Evolutionary conservation across 495 filamentous ascomycete species (phyloP).

Genomic region (Aspergillus hancockii): DNA sequence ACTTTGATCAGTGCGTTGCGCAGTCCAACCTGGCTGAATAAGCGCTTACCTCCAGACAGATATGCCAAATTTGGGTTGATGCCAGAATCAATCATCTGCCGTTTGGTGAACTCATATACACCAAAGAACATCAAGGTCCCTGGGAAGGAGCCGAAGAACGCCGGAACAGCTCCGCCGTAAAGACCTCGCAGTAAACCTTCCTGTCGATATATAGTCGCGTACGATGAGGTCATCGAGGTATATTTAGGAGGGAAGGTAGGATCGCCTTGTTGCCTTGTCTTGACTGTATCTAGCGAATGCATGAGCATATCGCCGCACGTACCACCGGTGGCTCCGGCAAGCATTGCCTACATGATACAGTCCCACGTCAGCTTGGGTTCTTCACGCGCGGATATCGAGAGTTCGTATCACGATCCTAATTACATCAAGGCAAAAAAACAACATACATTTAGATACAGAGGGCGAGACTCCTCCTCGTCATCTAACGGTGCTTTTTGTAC

Average conservation of each 20-base stretch:
- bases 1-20: neutral
- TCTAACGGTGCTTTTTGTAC: conserved; percentile 19
- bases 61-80: conserved; percentile 80
- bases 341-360: conserved; percentile 68
- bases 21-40: conserved; percentile 15
- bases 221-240: conserved; percentile 82
- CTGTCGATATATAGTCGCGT: conserved; percentile 87
- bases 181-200: conserved; percentile 85
- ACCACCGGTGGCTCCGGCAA: conserved; percentile 88
- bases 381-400: neutral
- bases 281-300: conserved; percentile 98
- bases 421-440: neutral
- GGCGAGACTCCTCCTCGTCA: conserved; percentile 54
- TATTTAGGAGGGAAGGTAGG: conserved; percentile 89
- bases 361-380: neutral
- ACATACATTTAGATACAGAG: conserved; percentile 68
- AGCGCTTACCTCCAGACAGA: conserved; percentile 67
- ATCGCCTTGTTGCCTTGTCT: conserved; percentile 98
- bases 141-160: conserved; percentile 87
- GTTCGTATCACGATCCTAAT: neutral
- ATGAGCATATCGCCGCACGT: conserved; percentile 95
- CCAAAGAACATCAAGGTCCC: conserved; percentile 96
- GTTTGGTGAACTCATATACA: conserved; percentile 92
- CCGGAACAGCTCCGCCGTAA: conserved; percentile 90
- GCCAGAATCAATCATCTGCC: conserved; percentile 79